A percentile compares a stretch with the other conserved stretches of the same genome.
Conservation (phyloP, 495 filamentous ascomycete species). For the Terfezia boudieri region DNA sequence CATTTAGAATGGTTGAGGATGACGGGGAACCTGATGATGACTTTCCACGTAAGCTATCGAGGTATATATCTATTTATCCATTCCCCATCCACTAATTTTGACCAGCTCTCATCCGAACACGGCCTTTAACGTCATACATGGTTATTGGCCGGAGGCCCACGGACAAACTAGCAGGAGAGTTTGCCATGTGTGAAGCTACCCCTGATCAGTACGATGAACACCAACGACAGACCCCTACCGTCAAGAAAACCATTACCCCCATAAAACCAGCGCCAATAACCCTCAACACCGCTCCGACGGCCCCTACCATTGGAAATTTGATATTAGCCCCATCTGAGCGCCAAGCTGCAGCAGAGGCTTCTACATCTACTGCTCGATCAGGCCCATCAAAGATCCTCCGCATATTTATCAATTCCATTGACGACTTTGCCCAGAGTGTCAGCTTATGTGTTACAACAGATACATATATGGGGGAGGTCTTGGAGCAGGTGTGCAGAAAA, state of each 20-base stretch:
- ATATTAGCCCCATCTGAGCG: background rate
- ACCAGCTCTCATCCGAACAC: conserved; percentile 43
- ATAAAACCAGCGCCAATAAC: conserved; percentile 14
- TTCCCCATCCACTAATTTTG: background rate
- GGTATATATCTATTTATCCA: background rate
- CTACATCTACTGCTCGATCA: conserved; percentile 38
- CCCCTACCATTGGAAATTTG: conserved; percentile 18
- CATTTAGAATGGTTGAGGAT: conserved; percentile 68
- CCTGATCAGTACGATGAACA: conserved; percentile 58
- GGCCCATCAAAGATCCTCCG: conserved; percentile 71
- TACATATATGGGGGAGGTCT: conserved; percentile 80
- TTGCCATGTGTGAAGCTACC: conserved; percentile 68
- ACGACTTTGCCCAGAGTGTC: conserved; percentile 36
- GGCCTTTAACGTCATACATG: conserved; percentile 63
- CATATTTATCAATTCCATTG: conserved; percentile 58
- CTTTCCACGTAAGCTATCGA: conserved; percentile 56
- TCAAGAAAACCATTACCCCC: conserved; percentile 22
- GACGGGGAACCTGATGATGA: conserved; percentile 91
- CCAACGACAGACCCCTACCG: conserved; percentile 47
- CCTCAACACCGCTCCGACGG: conserved; percentile 3
- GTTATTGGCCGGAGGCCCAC: conserved; percentile 55
- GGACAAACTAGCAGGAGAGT: conserved; percentile 78
- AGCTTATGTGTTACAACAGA: conserved; percentile 74
- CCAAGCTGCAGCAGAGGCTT: conserved; percentile 24
- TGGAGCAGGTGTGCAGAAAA: conserved; percentile 75